A percentile compares a stretch with the other conserved stretches of the same genome.
These are phyloP conservation scores for Linnemannia zychae DNA, from an alignment of 192 early-diverging fungal species.

Conservation along the genomic window DNA sequence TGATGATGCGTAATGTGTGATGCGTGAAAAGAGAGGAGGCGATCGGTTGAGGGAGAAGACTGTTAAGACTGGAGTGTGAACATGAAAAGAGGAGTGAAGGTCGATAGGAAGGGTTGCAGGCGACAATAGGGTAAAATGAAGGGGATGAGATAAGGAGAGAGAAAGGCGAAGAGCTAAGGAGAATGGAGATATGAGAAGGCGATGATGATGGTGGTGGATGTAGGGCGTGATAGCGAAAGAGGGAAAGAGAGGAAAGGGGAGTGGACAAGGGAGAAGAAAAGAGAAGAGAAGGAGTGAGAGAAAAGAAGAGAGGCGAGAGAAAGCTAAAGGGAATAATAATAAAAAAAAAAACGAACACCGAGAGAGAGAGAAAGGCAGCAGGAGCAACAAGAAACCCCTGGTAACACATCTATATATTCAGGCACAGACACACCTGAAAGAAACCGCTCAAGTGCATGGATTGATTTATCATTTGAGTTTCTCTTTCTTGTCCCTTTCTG, in stretches of 20 bases:
- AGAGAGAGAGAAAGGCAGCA: no score
- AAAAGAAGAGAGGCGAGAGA: background rate
- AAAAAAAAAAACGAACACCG: background rate
- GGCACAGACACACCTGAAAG: no score
- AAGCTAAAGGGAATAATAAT: background rate
- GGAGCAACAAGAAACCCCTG: no score
- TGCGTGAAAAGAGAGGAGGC: background rate
- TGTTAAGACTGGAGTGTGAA: background rate
- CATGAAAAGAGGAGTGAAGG: background rate
- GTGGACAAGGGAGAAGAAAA: background rate
- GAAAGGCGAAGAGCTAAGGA: background rate
- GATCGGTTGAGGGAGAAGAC: background rate
- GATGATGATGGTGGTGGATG: no score
- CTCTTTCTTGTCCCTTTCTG: background rate
- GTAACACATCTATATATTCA: no score
- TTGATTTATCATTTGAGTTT: background rate
- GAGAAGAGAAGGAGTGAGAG: background rate
- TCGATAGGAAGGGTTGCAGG: background rate
- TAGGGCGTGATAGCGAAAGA: background rate
- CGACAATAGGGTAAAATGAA: background rate
- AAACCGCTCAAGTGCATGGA: no score
- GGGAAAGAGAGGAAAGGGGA: background rate
- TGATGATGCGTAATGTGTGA: background rate
- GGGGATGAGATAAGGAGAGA: background rate
- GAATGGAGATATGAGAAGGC: no score